Evolutionary conservation across 2,329 filamentous ascomycete species (phyloP), one percentile per base, ranked within the genome.

Genomic region (Trichoderma polysporum): DNA sequence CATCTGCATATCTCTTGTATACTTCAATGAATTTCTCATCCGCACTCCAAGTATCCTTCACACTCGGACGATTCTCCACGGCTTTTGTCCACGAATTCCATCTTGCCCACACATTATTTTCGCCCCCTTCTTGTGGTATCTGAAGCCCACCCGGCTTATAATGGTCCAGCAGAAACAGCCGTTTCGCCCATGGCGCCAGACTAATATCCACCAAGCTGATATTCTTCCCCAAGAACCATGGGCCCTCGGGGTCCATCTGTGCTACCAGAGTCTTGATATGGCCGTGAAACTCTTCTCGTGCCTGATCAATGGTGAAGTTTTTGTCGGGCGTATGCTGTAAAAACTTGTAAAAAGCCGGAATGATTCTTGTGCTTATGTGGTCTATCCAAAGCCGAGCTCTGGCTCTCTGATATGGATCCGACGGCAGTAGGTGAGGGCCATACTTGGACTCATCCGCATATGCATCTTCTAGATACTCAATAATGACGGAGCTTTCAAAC

Each of bases 401-500:
- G 3, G 91, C 91, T 61, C 85, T 82, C 63, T 87, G 83, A 72
- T 92, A 94, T 0, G 86, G 80, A 65, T 88, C 86, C 0, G 76
- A 73, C 0, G 91, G 88, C 10, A 91, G 77, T 4, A 94, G 76
- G 1, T 77, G 75, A 1, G 81, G 82, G 0, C 80, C 80, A 60
- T 85, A 73, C 8, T 71, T 70, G 0, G 63, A 63, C 64, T 80
- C 76, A 73, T 83, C 81, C 0, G 83, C 79, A 68, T 87, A 93
- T 0, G 86, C 87, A 69, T 94, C 91, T 70, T 94, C 88, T 1
- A 94, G 81, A 70, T 91, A 94, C 75, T 93, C 90, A 77, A 88
- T 89, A 41, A 94, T 83, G 54, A 94, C 85, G 8, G 82, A 86
- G 73, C 88, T 91, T 76, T 94, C 91, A 71, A 91, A 93, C 7